Percentiles rank a stretch among this genome's conserved stretches.
Evolutionary conservation across 345 rosid species (phyloP).

Genomic region (Arabidopsis arenosa): DNA sequence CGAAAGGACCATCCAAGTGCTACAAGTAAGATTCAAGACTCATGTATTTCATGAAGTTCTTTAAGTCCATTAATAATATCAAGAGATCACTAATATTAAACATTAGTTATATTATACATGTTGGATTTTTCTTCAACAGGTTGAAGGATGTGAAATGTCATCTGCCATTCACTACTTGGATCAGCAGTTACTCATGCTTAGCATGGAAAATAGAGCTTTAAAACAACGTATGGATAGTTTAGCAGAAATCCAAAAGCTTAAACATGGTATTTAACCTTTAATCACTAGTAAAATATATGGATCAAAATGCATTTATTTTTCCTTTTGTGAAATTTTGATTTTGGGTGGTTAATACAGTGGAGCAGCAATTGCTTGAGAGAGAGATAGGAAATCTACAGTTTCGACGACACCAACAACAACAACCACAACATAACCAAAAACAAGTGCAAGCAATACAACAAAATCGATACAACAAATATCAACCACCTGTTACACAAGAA

Average conservation of each 20-base stretch:
- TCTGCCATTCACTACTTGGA: slow-evolving; percentile 67
- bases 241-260: slow-evolving; percentile 69
- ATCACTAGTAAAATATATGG: neutral
- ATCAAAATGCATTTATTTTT: neutral
- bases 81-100: neutral
- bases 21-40: slow-evolving; percentile 52
- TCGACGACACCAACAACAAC: slow-evolving; percentile 53
- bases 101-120: neutral
- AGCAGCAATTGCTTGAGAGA: slow-evolving; percentile 74
- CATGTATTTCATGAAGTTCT: neutral
- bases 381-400: slow-evolving; percentile 64
- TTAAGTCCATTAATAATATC: neutral
- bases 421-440: slow-evolving; percentile 48
- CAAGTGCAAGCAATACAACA: slow-evolving; percentile 40
- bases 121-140: slow-evolving; percentile 44
- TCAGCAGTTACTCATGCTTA: slow-evolving; percentile 63
- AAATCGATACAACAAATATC: slow-evolving; percentile 34
- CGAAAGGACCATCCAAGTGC: slow-evolving; percentile 62
- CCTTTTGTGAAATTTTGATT: neutral
- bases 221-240: slow-evolving; percentile 67
- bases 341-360: slow-evolving; percentile 52
- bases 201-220: slow-evolving; percentile 76
- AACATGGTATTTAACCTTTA: slow-evolving; percentile 52
- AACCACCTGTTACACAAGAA: slow-evolving; percentile 31
- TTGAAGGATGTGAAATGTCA: slow-evolving; percentile 71